Evolutionary conservation across 1,284 basidiomycete genomes (phyloP).

Genomic region (Melampsora abietis-canadensis): DNA sequence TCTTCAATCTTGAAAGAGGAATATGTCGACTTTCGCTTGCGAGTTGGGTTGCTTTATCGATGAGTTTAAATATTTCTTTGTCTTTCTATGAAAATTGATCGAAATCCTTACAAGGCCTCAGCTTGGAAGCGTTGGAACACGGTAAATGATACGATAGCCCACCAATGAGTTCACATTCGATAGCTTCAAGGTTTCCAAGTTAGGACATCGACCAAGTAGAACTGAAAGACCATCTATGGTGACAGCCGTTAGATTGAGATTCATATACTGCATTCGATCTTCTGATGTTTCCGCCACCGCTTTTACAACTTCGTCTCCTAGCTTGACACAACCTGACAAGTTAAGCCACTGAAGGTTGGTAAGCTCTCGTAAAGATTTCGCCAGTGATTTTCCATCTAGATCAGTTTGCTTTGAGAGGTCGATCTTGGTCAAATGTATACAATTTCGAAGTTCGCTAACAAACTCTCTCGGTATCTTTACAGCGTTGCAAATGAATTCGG

Average conservation of each 20-base stretch:
- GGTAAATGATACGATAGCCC: too few species aligned
- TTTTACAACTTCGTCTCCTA: conserved; percentile 47
- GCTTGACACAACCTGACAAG: conserved; percentile 47
- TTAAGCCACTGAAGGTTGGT: conserved; percentile 45
- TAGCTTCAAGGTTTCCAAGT: conserved; percentile 41
- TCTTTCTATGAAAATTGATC: too few species aligned
- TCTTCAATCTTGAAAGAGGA: conserved; percentile 45
- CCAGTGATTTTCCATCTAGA: conserved; percentile 44
- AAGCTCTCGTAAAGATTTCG: conserved; percentile 45
- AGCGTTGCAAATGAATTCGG: too few species aligned
- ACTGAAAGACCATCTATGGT: conserved; percentile 46
- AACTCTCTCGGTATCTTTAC: too few species aligned
- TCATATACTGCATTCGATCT: conserved; percentile 42
- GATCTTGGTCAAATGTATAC: conserved; percentile 45
- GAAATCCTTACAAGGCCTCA: too few species aligned
- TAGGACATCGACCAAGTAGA: conserved; percentile 45
- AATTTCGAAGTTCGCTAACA: conserved; percentile 44
- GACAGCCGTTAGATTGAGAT: conserved; percentile 48
- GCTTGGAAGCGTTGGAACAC: too few species aligned
- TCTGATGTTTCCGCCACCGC: conserved; percentile 45
- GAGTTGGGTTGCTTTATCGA: too few species aligned
- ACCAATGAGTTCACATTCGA: too few species aligned
- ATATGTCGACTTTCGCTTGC: too few species aligned
- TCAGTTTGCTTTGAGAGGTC: conserved; percentile 44
- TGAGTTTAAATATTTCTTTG: too few species aligned